These are phyloP conservation scores for Diaporthe humulicola DNA, from an alignment of 2,329 filamentous ascomycete species.

Conservation along the genomic window DNA sequence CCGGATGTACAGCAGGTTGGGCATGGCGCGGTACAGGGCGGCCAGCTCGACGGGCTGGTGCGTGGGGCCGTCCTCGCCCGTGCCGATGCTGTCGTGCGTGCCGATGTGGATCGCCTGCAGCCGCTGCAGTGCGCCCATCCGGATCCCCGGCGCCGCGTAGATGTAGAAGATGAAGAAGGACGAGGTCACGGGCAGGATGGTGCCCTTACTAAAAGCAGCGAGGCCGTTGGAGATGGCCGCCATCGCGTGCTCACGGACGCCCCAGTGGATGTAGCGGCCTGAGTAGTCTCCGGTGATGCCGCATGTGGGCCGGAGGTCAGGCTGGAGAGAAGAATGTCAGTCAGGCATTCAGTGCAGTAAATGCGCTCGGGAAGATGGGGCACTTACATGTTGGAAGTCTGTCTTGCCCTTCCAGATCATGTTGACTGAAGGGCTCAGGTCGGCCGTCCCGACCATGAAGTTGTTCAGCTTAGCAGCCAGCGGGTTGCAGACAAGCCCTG, in stretches of 20 bases:
- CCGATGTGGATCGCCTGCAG: slow-evolving; percentile 65
- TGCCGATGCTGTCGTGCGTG: slow-evolving; percentile 67
- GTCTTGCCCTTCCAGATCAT: slow-evolving; percentile 64
- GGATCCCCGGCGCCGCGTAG: slow-evolving; percentile 61
- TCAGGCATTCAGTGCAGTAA: neutral
- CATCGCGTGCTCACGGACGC: slow-evolving; percentile 75
- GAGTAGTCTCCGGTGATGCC: slow-evolving; percentile 59
- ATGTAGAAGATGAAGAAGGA: slow-evolving; percentile 72
- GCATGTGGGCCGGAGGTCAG: slow-evolving; percentile 41
- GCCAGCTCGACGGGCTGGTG: slow-evolving; percentile 68
- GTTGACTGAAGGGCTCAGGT: slow-evolving; percentile 61
- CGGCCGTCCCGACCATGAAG: slow-evolving; percentile 63
- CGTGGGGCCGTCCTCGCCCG: slow-evolving; percentile 67
- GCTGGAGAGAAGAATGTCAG: slow-evolving; percentile 31
- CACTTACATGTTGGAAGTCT: slow-evolving; percentile 62
- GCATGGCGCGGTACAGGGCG: slow-evolving; percentile 66
- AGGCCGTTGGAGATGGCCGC: slow-evolving; percentile 69
- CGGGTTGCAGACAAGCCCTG: slow-evolving; percentile 62
- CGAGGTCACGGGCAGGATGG: slow-evolving; percentile 66
- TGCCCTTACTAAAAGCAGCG: slow-evolving; percentile 65
- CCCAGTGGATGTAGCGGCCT: slow-evolving; percentile 71
- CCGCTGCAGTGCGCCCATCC: slow-evolving; percentile 65
- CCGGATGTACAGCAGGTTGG: slow-evolving; percentile 65
- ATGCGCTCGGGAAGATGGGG: neutral
- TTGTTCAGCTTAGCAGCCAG: slow-evolving; percentile 55